phyloP scores from a whole-genome alignment of 2,329 filamentous ascomycete species.

The Aulographum hederae region DNA sequence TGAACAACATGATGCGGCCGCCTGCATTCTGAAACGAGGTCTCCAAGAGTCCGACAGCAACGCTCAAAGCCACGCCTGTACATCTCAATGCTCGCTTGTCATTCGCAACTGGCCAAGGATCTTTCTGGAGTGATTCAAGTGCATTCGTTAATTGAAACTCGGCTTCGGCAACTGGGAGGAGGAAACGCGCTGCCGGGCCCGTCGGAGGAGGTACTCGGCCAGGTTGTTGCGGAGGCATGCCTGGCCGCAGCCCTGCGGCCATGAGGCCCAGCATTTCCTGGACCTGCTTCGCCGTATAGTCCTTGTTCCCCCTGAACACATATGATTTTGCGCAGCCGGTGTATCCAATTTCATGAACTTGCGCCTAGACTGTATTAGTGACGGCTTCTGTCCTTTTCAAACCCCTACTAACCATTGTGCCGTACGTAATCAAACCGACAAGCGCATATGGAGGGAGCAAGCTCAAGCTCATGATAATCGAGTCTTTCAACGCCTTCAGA shows the following conservation, averaged over 20 bases:
- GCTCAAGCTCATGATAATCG: slow-evolving; percentile 69
- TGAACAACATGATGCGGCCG: slow-evolving; percentile 91
- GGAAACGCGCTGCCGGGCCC: slow-evolving; percentile 72
- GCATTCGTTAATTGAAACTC: slow-evolving; percentile 96
- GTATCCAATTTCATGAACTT: slow-evolving; percentile 96
- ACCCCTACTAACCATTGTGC: slow-evolving; percentile 79
- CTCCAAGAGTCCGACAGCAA: slow-evolving; percentile 82
- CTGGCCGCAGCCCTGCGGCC: slow-evolving; percentile 54
- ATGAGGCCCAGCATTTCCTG: slow-evolving; percentile 93
- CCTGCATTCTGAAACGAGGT: slow-evolving; percentile 92
- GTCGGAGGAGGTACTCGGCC: slow-evolving; percentile 57
- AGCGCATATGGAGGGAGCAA: slow-evolving; percentile 65
- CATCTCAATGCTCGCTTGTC: slow-evolving; percentile 82
- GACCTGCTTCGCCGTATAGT: slow-evolving; percentile 96
- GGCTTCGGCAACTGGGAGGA: slow-evolving; percentile 85
- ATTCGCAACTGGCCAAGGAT: slow-evolving; percentile 92
- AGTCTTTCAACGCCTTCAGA: slow-evolving; percentile 66
- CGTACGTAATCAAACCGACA: slow-evolving; percentile 71
- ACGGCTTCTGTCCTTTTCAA: slow-evolving; percentile 30
- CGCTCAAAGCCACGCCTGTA: slow-evolving; percentile 89
- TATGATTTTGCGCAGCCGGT: slow-evolving; percentile 97
- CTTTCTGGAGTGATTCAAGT: slow-evolving; percentile 85
- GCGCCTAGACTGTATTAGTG: too few species aligned
- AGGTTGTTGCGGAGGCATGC: slow-evolving; percentile 48
- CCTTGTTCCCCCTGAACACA: slow-evolving; percentile 94